phyloP scores from a whole-genome alignment of 1,284 basidiomycete species.

The Porogramme epimiltina region DNA sequence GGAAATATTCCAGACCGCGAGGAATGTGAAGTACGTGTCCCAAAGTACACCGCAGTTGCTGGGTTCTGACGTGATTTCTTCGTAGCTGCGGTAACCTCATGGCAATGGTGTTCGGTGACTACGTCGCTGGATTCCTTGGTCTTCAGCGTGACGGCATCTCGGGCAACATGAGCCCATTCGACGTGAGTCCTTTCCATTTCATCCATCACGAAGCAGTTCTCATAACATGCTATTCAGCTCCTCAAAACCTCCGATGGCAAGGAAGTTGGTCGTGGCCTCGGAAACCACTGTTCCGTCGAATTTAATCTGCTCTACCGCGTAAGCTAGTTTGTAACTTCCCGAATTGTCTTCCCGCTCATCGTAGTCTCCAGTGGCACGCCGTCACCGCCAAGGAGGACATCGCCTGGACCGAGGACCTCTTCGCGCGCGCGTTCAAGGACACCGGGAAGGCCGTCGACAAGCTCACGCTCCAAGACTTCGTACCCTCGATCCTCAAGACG shows the following conservation, averaged over 20 bases:
- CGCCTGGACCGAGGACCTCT: conserved; percentile 56
- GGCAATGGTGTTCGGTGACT: conserved; percentile 71
- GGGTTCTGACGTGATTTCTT: conserved; percentile 1
- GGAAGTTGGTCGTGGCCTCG: conserved; percentile 62
- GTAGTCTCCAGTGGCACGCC: conserved; percentile 64
- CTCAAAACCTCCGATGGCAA: conserved; percentile 48
- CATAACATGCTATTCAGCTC: conserved; percentile 33
- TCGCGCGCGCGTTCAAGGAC: conserved; percentile 44
- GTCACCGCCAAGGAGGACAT: conserved; percentile 62
- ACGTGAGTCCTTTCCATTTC: conserved; percentile 49
- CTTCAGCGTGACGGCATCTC: conserved; percentile 58
- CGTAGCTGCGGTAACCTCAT: conserved; percentile 49
- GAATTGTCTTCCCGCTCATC: background rate
- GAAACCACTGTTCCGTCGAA: conserved; percentile 74
- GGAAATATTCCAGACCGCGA: conserved; percentile 75
- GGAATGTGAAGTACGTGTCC: conserved; percentile 72
- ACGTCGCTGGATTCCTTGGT: conserved; percentile 72
- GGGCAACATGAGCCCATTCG: conserved; percentile 67
- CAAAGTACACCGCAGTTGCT: too few species aligned
- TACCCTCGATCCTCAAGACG: conserved; percentile 18
- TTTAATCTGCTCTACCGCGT: conserved; percentile 71
- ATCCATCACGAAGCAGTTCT: too few species aligned
- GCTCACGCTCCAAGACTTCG: conserved; percentile 18
- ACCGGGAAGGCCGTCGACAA: conserved; percentile 28
- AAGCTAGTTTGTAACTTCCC: conserved; percentile 7